Base-by-base conservation (phyloP, 2,329 filamentous ascomycete species). In the Clonostachys solani region DNA sequence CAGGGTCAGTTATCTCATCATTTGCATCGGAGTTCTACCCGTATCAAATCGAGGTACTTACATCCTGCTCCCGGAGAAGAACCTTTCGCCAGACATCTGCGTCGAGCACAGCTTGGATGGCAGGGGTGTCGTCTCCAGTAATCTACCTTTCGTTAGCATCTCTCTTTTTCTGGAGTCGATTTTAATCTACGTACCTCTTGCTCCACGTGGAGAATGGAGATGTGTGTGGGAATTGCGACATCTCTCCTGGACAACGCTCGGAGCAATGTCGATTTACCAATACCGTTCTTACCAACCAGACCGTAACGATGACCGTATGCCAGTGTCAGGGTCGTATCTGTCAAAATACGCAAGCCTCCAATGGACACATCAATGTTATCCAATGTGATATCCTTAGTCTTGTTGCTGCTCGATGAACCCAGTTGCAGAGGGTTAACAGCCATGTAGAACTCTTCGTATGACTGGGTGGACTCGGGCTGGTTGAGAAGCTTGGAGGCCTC, bases 371-470 rank as follows among this genome's bases (percentile, higher is more conserved):
- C 94, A 62, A 96, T 90, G 58, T 89, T 91, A 69, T 99, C 94
- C 56, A 99, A 76, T 74, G 97, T 99, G 77, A 99, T 92, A 64
- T 99, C 94, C 77, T 99, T 99, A 68, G 92, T 96, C 84, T 97
- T 99, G 56, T 83, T 81, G 50, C 87, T 72, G 33, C 84, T 79
- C 48, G 80, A 67, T 54, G 77, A 72, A 47, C 91, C 92, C 50
- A 97, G 61, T 64, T 97, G 92, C 52, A 99, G 80, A 51, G 94
- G 94, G 68, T 99, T 99, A 74, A 99, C 94, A 46, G 90, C 87
- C 94, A 99, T 97, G 80, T 95, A 99, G 72, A 99, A 97, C 66
- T 99, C 94, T 70, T 99, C 94, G 65, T 99, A 99, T 38, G 90
- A 95, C 75, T 96, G 86, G 12, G 92, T 76, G 59, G 86, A 81